phyloP scores from a whole-genome alignment of 768 basidiomycete genomes.

The Cyclocybe aegerita region DNA sequence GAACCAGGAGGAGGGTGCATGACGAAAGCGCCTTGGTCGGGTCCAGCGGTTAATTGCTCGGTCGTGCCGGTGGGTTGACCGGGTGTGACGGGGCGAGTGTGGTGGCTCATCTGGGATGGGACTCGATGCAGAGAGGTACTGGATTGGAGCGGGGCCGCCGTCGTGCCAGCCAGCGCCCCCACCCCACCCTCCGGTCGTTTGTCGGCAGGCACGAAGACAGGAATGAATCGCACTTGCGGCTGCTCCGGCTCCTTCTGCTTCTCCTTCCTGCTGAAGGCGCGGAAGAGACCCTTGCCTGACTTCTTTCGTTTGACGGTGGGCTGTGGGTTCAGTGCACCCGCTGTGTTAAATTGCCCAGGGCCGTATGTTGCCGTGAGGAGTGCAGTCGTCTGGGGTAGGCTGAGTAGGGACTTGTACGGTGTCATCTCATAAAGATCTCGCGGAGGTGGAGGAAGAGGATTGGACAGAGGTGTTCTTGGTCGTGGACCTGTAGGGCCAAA shows the following conservation, averaged over 20 bases:
- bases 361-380: slow-evolving; percentile 33
- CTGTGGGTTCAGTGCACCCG: slow-evolving; percentile 15
- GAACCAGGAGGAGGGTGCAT: not conserved
- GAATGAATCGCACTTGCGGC: slow-evolving; percentile 23
- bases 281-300: slow-evolving; percentile 41
- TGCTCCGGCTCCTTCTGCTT: slow-evolving; percentile 16
- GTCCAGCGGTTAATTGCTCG: not conserved
- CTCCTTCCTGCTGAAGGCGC: slow-evolving; percentile 37
- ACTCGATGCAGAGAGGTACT: no score
- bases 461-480: slow-evolving; percentile 26
- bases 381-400: slow-evolving; percentile 47
- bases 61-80: no score
- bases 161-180: no score
- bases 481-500: slow-evolving; percentile 28
- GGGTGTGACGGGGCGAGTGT: no score
- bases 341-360: slow-evolving; percentile 10
- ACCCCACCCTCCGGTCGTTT: not conserved
- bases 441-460: slow-evolving; percentile 68
- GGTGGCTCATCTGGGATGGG: not conserved
- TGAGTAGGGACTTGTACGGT: slow-evolving; percentile 55
- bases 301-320: slow-evolving; percentile 28
- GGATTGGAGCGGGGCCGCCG: no score
- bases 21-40: not conserved
- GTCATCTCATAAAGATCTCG: slow-evolving; percentile 56
- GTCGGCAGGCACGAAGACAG: slow-evolving; percentile 21